A percentile compares a stretch with the other conserved stretches of the same genome.
These are phyloP conservation scores for Ustilago trichophora DNA, from an alignment of 1,284 basidiomycete genomes.

Conservation along the genomic window DNA sequence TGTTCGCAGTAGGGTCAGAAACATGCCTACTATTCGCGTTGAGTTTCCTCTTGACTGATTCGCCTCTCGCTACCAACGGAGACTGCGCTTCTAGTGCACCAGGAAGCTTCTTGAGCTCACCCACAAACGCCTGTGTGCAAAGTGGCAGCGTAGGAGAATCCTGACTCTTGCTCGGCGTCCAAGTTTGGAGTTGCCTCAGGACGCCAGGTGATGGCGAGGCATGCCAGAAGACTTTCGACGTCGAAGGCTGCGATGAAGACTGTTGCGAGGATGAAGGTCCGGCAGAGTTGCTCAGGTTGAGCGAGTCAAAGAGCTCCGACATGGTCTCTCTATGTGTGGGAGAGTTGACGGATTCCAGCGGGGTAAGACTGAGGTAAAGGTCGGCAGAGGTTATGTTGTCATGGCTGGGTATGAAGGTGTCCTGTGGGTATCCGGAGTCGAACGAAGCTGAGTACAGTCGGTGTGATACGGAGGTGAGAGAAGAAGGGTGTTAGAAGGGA, in stretches of 20 bases:
- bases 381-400: slow-evolving; percentile 9
- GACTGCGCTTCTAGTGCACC: slow-evolving; percentile 25
- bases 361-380: not conserved
- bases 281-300: slow-evolving; percentile 33
- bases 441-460: no score
- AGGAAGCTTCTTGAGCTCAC: slow-evolving; percentile 41
- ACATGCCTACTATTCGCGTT: slow-evolving; percentile 7
- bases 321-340: slow-evolving; percentile 17
- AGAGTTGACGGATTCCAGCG: not conserved
- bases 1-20: slow-evolving; percentile 15
- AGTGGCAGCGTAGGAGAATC: slow-evolving; percentile 39
- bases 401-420: slow-evolving; percentile 6
- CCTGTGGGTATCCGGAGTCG: not conserved
- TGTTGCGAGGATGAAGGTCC: slow-evolving; percentile 40
- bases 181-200: slow-evolving; percentile 22
- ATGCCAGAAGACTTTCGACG: slow-evolving; percentile 48
- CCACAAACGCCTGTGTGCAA: slow-evolving; percentile 47
- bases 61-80: slow-evolving; percentile 18
- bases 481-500: no score
- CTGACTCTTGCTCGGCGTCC: slow-evolving; percentile 35
- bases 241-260: slow-evolving; percentile 42
- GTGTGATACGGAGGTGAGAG: no score
- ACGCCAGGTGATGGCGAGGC: slow-evolving; percentile 42
- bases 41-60: slow-evolving; percentile 26
- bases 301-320: slow-evolving; percentile 52